Evolutionary conservation across 345 rosid species (phyloP).

Genomic region (Eucalyptus pauciflora): DNA sequence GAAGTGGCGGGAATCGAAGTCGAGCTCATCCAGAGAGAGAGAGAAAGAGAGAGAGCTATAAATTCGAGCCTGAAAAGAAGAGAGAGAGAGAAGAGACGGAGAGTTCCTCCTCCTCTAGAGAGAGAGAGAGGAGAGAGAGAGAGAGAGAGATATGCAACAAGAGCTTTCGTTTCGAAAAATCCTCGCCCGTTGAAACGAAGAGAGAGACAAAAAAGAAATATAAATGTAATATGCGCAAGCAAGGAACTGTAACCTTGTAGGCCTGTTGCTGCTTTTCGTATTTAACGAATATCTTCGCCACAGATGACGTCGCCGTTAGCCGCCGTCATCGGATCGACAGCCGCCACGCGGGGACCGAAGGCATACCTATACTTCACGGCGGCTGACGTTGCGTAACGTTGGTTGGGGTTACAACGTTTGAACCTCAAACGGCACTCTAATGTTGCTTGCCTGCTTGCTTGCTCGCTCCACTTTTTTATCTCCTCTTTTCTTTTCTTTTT

Average conservation of each 20-base stretch:
- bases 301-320: slow-evolving; percentile 58
- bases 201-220: not conserved
- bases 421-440: slow-evolving; percentile 64
- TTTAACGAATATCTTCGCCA: slow-evolving; percentile 38
- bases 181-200: slow-evolving; percentile 80
- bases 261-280: not conserved
- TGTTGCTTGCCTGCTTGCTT: too few species aligned
- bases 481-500: accelerated
- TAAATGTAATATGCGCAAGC: not conserved
- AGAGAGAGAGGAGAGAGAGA: not conserved
- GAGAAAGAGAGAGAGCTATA: not conserved
- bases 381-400: slow-evolving; percentile 17
- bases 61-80: not conserved
- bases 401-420: slow-evolving; percentile 18
- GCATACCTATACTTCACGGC: slow-evolving; percentile 6
- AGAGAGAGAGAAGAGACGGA: not conserved
- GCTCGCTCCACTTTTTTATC: too few species aligned
- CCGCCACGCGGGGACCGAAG: not conserved
- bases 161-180: slow-evolving; percentile 40
- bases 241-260: not conserved
- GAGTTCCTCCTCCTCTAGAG: slow-evolving; percentile 1
- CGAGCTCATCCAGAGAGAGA: slow-evolving; percentile 17
- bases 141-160: not conserved
- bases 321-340: slow-evolving; percentile 15
- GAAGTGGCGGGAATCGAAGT: slow-evolving; percentile 51